These are phyloP conservation scores for Eutrema yunnanense DNA, from an alignment of 345 rosid species.

Conservation along the genomic window DNA sequence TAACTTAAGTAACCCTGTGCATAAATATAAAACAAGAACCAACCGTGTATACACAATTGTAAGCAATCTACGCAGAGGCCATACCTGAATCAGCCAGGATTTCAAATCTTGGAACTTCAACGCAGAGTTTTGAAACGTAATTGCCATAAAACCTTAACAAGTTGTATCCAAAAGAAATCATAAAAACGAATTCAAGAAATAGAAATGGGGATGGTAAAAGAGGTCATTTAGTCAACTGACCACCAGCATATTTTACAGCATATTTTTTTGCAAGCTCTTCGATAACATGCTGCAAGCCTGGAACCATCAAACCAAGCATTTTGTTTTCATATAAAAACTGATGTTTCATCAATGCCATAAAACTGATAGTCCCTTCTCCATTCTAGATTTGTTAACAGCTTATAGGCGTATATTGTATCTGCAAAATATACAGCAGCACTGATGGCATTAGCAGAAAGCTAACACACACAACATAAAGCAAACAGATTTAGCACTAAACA, in stretches of 20 bases:
- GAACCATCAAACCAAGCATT: conserved; percentile 9
- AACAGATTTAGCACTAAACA: not conserved
- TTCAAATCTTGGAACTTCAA: conserved; percentile 35
- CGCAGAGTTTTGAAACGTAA: conserved; percentile 42
- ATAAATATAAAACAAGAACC: not conserved
- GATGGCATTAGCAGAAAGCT: not conserved
- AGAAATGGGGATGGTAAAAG: not conserved
- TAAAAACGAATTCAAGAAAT: not conserved
- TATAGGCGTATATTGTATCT: conserved; percentile 75
- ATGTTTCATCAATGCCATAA: conserved; percentile 66
- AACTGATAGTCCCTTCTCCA: conserved; percentile 78
- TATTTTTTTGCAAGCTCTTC: conserved; percentile 33
- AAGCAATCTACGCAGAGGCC: not conserved
- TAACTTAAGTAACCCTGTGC: not conserved
- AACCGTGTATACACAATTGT: not conserved
- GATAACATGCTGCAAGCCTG: not conserved
- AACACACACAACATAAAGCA: not conserved
- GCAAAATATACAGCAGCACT: conserved; percentile 20
- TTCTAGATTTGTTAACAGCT: conserved; percentile 53
- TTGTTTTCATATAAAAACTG: conserved; percentile 24
- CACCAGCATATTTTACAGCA: conserved; percentile 47
- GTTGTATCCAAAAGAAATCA: not conserved
- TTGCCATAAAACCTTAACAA: conserved; percentile 35
- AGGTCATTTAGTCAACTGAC: conserved; percentile 32
- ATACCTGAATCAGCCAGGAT: conserved; percentile 62